Base-by-base conservation (phyloP, 208 protist genomes). In the Acanthamoeba sp. region DNA sequence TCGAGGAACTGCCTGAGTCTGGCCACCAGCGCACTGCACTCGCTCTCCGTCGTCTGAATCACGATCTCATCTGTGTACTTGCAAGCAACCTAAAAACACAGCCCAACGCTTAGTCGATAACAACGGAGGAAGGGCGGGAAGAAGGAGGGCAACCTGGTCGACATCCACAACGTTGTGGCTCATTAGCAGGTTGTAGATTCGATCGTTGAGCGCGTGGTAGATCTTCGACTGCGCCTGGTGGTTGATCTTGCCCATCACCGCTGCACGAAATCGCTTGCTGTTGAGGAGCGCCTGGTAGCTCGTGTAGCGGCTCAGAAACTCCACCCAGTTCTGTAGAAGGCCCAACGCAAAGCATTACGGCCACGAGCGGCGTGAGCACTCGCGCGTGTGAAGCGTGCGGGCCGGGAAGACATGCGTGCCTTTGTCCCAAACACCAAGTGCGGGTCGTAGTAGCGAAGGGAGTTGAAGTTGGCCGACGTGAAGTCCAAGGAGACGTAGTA, bases 11-110 rank as follows among this genome's bases (percentile, higher is more conserved):
- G 29, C 66, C n/a, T 7, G 4, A 78, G 66, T 12, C 24, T 34
- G 29, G 29, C 34, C 29, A 78, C 18, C 27, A 78, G 36, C 1
- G 29, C 32, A 6, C 32, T 0, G 18, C 22, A 78, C 29, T 78
- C 66, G 18, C 36, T 34, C 66, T 78, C 40, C 10, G 66, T 45
- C 29, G 66, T 78, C n/a, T 32, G 5, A 1, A 78, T 32, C 18
- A 78, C 66, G 18, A 78, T 78, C 66, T 78, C 66, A 20, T 78
- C 66, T 5, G 66, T 78, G n/a, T 78, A 78, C 66, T 78, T 78
- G 66, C 66, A 78, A 7, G 66, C 66, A 38, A 78, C n/a, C 66
- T 78, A 64, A 64, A 24, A 64, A 27, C 57, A 24, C 10, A 20
- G 48, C 48, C 48, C 48, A 52, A 52, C 1, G 20, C 6, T 48